Percentiles rank a stretch among this genome's conserved stretches.
phyloP scores from a whole-genome alignment of 2,329 filamentous ascomycete genomes.

The Cercospora beticola region DNA sequence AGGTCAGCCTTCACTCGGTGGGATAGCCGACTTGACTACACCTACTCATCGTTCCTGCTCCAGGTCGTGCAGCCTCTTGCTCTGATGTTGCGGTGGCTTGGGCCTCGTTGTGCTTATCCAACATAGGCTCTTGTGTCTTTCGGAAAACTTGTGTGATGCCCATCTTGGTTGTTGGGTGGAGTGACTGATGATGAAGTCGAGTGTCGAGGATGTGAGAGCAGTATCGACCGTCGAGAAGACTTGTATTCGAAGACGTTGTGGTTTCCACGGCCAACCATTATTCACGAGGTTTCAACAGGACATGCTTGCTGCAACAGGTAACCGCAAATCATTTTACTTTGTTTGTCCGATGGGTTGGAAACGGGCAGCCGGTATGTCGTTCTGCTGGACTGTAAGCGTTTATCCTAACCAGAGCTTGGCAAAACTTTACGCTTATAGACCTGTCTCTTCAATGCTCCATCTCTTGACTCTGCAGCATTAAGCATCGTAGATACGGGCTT shows the following conservation, averaged over 20 bases:
- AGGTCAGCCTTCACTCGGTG: not conserved
- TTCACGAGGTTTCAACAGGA: not conserved
- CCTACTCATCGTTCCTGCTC: not conserved
- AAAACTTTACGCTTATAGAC: not conserved
- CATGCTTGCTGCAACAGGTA: not conserved
- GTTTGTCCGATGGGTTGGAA: not conserved
- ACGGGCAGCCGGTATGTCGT: not conserved
- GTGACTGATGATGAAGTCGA: not conserved
- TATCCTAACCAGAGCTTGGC: not conserved
- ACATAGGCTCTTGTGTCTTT: not conserved
- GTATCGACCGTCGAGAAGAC: not conserved
- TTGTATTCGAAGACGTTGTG: not conserved
- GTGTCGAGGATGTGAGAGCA: not conserved
- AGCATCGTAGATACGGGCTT: not conserved
- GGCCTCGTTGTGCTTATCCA: not conserved
- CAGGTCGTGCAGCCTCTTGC: not conserved
- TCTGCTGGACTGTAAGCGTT: not conserved
- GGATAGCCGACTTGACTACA: not conserved
- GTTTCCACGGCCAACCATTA: slow-evolving; percentile 3
- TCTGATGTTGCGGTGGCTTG: not conserved
- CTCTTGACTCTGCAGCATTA: not conserved
- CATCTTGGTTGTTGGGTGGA: not conserved
- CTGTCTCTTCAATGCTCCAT: not conserved
- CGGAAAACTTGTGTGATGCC: not conserved
- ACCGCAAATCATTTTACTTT: not conserved